Conservation (phyloP, 306 rosid genomes). For the Casuarina cunninghamiana region DNA sequence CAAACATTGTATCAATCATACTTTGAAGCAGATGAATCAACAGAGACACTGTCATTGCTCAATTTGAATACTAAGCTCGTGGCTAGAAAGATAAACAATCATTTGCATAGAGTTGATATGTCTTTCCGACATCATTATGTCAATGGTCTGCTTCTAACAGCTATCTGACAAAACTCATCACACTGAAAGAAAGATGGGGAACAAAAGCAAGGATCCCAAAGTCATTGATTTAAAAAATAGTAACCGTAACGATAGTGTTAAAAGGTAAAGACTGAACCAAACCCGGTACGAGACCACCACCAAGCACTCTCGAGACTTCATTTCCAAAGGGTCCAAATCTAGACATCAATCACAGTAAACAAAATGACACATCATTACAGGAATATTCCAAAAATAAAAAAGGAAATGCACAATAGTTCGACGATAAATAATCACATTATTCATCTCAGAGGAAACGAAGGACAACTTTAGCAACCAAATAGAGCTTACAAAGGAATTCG, state of each 20-base stretch:
- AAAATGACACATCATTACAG: slow-evolving; percentile 8
- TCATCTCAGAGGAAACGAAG: not conserved
- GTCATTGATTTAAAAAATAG: not conserved
- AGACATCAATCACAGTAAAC: slow-evolving; percentile 28
- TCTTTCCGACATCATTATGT: not conserved
- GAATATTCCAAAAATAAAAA: not conserved
- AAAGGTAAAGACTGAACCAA: slow-evolving; percentile 15
- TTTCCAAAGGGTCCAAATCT: slow-evolving; percentile 73
- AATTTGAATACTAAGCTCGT: no score
- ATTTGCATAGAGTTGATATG: not conserved
- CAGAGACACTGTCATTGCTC: not conserved
- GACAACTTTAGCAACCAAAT: not conserved
- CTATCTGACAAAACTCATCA: not conserved
- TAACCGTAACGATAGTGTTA: slow-evolving; percentile 11
- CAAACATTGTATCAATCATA: no score
- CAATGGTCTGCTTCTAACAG: not conserved
- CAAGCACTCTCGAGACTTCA: slow-evolving; percentile 81
- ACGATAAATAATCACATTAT: not conserved
- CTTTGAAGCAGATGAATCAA: not conserved
- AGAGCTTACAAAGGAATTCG: slow-evolving; percentile 71
- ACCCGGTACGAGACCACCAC: slow-evolving; percentile 99
- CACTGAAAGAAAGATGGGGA: slow-evolving; percentile 1
- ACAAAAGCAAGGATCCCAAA: slow-evolving; percentile 10
- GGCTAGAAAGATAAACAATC: not conserved
- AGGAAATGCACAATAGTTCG: not conserved